Evolutionary conservation across 2,329 filamentous ascomycete species (phyloP), one percentile per base, ranked within the genome.

Genomic region (Arthrobotrys musiformis): DNA sequence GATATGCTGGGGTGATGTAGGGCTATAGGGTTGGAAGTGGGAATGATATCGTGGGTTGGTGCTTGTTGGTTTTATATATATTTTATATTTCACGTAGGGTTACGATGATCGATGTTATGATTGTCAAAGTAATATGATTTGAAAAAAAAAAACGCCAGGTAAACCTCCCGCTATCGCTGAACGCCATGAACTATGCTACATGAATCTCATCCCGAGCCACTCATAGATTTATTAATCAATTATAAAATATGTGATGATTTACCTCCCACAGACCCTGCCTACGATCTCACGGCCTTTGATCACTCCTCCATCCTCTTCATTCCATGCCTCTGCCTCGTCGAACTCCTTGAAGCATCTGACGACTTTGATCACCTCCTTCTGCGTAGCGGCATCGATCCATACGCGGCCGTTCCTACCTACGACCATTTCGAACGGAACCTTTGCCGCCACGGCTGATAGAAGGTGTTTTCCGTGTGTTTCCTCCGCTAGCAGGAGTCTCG

Each of bases 361-460:
- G 35, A 78, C 67, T 22, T 62, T 61, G 19, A 70, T 56, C 4
- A 78, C 73, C 22, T 78, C 73, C 19, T 30, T 33, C 22, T 70
- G 66, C 24, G 66, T 63, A 15, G 60, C 19, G 3, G 56, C 73
- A 68, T 78, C 73, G 50, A 78, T 72, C 73, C 73, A 78, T 0
- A 70, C 66, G 13, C 73, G 48, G 17, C 73, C 73, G 44, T 78
- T 78, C 30, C 56, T 64, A n/a, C 73, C 73, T 13, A 78, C 66
- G 13, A 78, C 72, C 73, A 78, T 78, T 44, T 78, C 73, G 24
- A 78, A 78, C 4, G 54, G 54, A 1, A 70, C 50, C n/a, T 61
- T 70, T 8, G 42, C 22, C 8, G 66, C 60, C 17, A 78, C 30
- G 15, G 66, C 66, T 5, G 58, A 50, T 5, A 78, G 42, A 1